Percentiles rank a stretch among this genome's conserved stretches.
These are phyloP conservation scores for Hymenoscyphus albidus DNA, from an alignment of 2,329 filamentous ascomycete genomes.

Conservation along the genomic window DNA sequence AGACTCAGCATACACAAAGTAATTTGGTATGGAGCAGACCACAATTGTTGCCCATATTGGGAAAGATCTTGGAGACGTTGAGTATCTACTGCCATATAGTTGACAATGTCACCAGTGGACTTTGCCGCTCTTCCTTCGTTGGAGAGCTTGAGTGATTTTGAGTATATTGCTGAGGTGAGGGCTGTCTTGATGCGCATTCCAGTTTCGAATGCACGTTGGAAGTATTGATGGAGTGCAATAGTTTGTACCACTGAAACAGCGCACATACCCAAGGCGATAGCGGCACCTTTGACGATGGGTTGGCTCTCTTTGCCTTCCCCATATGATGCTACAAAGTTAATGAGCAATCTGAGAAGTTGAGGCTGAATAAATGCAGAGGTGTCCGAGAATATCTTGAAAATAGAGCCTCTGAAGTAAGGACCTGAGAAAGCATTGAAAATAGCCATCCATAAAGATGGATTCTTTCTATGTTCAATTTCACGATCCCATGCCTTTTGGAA, in stretches of 20 bases:
- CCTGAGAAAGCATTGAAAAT: slow-evolving; percentile 80
- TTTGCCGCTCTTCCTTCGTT: slow-evolving; percentile 88
- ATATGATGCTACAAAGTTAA: slow-evolving; percentile 81
- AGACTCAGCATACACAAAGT: slow-evolving; percentile 91
- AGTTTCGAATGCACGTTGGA: slow-evolving; percentile 89
- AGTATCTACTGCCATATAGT: slow-evolving; percentile 98
- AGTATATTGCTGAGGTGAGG: slow-evolving; percentile 85
- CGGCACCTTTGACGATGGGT: slow-evolving; percentile 76
- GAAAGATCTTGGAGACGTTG: slow-evolving; percentile 92
- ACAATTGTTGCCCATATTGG: slow-evolving; percentile 91
- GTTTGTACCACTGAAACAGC: slow-evolving; percentile 81
- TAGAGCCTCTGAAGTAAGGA: slow-evolving; percentile 73
- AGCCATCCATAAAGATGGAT: slow-evolving; percentile 83
- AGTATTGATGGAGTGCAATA: slow-evolving; percentile 91
- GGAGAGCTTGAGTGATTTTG: slow-evolving; percentile 83
- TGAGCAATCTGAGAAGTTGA: slow-evolving; percentile 80
- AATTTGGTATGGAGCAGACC: slow-evolving; percentile 97
- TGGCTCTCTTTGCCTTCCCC: slow-evolving; percentile 55
- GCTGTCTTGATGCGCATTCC: slow-evolving; percentile 96
- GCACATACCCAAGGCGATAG: slow-evolving; percentile 92
- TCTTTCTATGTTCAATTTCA: slow-evolving; percentile 64
- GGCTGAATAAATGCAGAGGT: slow-evolving; percentile 84
- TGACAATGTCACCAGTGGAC: slow-evolving; percentile 96
- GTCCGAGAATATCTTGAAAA: slow-evolving; percentile 91
- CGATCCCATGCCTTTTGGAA: slow-evolving; percentile 74